Percentiles rank a stretch among this genome's conserved stretches.
Conservation (phyloP, 2,329 filamentous ascomycete species). For the Penicillium sp. region DNA sequence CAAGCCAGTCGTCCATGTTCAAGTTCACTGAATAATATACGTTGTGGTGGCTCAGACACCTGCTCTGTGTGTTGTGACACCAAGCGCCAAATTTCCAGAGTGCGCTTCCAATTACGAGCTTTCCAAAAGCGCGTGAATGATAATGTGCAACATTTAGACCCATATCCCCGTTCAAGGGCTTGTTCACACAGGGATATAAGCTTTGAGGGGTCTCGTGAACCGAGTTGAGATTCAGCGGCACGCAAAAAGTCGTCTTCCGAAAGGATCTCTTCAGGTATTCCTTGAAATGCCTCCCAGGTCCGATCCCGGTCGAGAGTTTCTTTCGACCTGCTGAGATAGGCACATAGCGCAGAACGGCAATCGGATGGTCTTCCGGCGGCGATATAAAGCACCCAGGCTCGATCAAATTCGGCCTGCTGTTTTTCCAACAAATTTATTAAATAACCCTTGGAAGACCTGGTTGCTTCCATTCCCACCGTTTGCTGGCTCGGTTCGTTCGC, state of each 20-base stretch:
- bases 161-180: constrained; percentile 39
- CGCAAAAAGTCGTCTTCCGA: constrained; percentile 52
- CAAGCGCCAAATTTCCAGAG: constrained; percentile 40
- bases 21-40: constrained; percentile 7
- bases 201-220: constrained; percentile 45
- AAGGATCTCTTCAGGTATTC: constrained; percentile 46
- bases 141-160: constrained; percentile 38
- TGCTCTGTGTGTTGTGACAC: constrained; percentile 22
- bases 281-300: constrained; percentile 54
- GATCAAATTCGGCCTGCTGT: constrained; percentile 39
- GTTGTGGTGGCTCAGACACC: constrained; percentile 13
- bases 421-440: constrained; percentile 29
- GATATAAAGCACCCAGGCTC: constrained; percentile 52
- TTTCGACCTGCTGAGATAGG: constrained; percentile 49
- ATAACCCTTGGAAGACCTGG: constrained; percentile 24
- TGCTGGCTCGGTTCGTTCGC: not conserved
- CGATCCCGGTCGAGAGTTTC: constrained; percentile 49
- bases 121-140: constrained; percentile 42
- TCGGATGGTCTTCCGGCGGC: constrained; percentile 37
- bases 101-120: constrained; percentile 40
- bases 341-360: constrained; percentile 40
- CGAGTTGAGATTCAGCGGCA: constrained; percentile 53
- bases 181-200: constrained; percentile 51
- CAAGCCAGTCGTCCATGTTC: constrained; percentile 27
- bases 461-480: constrained; percentile 1